Percentiles rank a stretch among this genome's conserved stretches.
Evolutionary conservation across 2,329 filamentous ascomycete genomes (phyloP).

Genomic region (Elsinoe ampelina): DNA sequence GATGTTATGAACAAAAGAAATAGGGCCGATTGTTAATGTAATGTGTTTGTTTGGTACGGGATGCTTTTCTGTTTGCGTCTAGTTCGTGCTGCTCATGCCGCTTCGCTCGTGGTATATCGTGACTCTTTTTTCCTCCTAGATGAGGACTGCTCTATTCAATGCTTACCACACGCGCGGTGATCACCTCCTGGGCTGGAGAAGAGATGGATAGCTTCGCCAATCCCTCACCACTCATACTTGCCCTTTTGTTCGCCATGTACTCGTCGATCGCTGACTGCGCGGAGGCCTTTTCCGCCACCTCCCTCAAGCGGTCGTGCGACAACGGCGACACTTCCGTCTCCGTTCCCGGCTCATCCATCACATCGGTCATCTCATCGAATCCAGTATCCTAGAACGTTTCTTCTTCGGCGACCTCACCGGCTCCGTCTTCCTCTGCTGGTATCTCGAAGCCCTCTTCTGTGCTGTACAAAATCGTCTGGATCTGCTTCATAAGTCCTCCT

Average conservation of each 20-base stretch:
- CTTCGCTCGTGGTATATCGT: not conserved
- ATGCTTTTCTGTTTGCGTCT: slow-evolving; percentile 5
- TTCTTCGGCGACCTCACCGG: slow-evolving; percentile 50
- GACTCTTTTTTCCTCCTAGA: not conserved
- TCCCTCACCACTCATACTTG: not conserved
- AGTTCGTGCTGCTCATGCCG: not conserved
- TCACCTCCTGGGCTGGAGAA: not conserved
- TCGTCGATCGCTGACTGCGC: not conserved
- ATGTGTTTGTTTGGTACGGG: not conserved
- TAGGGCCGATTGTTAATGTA: not conserved
- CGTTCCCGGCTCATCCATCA: not conserved
- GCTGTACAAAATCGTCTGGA: slow-evolving; percentile 93
- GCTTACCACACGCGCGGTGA: no score
- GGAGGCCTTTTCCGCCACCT: not conserved
- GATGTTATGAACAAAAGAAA: not conserved
- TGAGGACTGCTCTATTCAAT: not conserved
- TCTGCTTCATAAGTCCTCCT: slow-evolving; percentile 83
- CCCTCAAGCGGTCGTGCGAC: not conserved
- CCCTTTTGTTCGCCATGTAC: not conserved
- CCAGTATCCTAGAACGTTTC: slow-evolving; percentile 56
- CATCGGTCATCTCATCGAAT: not conserved
- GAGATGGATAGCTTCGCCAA: not conserved
- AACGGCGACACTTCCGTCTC: not conserved
- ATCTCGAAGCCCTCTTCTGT: slow-evolving; percentile 86
- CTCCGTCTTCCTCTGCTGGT: slow-evolving; percentile 55